Percentiles rank a stretch among this genome's conserved stretches.
Conservation (phyloP, 1,284 basidiomycete genomes). For the Bondarzewia mesenterica region DNA sequence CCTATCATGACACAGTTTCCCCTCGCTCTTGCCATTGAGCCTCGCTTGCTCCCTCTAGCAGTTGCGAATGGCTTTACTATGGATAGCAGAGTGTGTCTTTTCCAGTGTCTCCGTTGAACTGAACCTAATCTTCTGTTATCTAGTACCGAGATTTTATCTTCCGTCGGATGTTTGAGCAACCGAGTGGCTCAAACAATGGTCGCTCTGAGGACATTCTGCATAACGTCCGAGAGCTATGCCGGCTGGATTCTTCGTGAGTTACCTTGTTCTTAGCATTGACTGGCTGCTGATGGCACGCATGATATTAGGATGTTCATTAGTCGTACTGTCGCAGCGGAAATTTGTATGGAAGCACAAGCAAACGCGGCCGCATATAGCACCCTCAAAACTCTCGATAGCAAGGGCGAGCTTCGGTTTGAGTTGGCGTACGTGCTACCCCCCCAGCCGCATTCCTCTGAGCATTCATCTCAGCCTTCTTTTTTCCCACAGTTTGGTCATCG, state of each 20-base stretch:
- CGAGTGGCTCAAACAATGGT: conserved; percentile 37
- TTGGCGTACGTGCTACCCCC: conserved; percentile 32
- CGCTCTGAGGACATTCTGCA: conserved; percentile 53
- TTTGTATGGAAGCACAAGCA: conserved; percentile 67
- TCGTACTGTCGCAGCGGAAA: conserved; percentile 69
- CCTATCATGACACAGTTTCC: conserved; percentile 71
- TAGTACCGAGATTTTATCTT: conserved; percentile 77
- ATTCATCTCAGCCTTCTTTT: background rate
- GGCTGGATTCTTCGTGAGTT: conserved; percentile 54
- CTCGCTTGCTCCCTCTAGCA: conserved; percentile 62
- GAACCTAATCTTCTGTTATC: conserved; percentile 5
- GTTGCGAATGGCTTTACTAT: conserved; percentile 64
- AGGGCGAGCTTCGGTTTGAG: conserved; percentile 53
- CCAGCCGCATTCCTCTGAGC: background rate
- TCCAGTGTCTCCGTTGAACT: conserved; percentile 6
- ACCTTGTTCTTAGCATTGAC: conserved; percentile 7
- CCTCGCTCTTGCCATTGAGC: conserved; percentile 65
- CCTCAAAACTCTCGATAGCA: conserved; percentile 54
- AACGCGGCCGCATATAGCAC: conserved; percentile 62
- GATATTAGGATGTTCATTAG: conserved; percentile 63
- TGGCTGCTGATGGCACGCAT: conserved; percentile 4
- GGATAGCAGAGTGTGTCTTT: conserved; percentile 45
- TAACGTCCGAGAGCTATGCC: conserved; percentile 60
- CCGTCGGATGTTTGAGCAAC: conserved; percentile 67
- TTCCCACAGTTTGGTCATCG: conserved; percentile 6